Evolutionary conservation across 352 stramenopile species (phyloP), one percentile per base, ranked within the genome.

Genomic region (Blastocystis sp.): DNA sequence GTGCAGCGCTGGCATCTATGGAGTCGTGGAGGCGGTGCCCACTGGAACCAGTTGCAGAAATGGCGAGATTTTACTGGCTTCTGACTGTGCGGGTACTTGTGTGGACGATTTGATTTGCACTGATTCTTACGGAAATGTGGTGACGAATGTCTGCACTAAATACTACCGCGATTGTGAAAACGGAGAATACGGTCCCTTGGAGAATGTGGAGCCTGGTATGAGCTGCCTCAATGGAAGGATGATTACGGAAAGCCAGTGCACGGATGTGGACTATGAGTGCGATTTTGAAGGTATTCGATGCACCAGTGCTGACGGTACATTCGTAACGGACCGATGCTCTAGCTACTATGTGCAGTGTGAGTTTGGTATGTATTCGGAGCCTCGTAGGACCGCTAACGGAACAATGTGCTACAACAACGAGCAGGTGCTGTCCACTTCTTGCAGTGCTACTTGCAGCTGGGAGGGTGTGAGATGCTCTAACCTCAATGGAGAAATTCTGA

Each of bases 341-440:
- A 47, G 76, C n/a, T 79, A 88, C 43, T 88, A 88, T 43, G 50
- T 88, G 1, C 77, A 88, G 66, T 88, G 77, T 29, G 77, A 88
- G 50, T 88, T 88, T 47, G 77, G 77, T 18, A 43, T 37, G 6
- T 88, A 79, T 45, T 76, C 77, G 9, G n/a, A 73, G 34, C 77
- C 77, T 79, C 77, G 77, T 34, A 62, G 18, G 20, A 63, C 45
- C 15, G 77, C 77, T 11, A 77, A 88, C 50, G 77, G 77, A 39
- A 88, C 77, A 18, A 55, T 34, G 18, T 88, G 77, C 63, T 77
- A 29, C 66, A 88, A 88, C 55, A 45, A 79, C 43, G 62, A 88
- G 62, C 77, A 88, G 26, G 66, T 88, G n/a, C 7, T 34, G 13
- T n/a, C 77, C 7, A 47, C 62, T 41, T n/a, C 62, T 11, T 88